phyloP scores from a whole-genome alignment of 768 basidiomycete genomes.

The Lyophyllum atratum region DNA sequence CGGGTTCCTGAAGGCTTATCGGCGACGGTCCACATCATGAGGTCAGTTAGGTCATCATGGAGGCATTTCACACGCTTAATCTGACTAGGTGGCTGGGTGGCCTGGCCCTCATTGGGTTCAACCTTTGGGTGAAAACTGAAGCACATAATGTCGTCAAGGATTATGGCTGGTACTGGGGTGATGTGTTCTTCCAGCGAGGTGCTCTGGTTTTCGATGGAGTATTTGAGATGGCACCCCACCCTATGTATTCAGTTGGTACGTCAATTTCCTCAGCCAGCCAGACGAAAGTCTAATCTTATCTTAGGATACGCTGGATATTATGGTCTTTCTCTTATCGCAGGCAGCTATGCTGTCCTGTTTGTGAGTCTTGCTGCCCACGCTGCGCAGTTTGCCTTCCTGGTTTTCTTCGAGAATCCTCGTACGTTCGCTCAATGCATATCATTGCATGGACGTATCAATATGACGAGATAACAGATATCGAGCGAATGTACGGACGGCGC shows the following conservation, averaged over 20 bases:
- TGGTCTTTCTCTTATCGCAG: slow-evolving; percentile 87
- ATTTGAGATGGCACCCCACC: slow-evolving; percentile 90
- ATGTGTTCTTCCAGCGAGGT: slow-evolving; percentile 91
- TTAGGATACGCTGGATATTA: slow-evolving; percentile 97
- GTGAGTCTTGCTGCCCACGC: slow-evolving; percentile 94
- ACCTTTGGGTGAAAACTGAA: slow-evolving; percentile 98
- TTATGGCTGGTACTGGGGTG: slow-evolving; percentile 98
- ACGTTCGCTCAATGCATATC: slow-evolving; percentile 30
- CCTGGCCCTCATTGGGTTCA: slow-evolving; percentile 84
- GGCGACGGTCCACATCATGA: slow-evolving; percentile 69
- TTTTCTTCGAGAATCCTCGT: slow-evolving; percentile 98
- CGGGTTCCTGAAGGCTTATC: slow-evolving; percentile 83
- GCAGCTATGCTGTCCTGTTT: slow-evolving; percentile 89
- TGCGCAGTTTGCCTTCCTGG: slow-evolving; percentile 93
- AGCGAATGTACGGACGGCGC: slow-evolving; percentile 89
- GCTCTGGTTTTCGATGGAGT: slow-evolving; percentile 96
- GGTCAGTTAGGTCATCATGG: slow-evolving; percentile 41
- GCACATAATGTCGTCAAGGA: slow-evolving; percentile 98
- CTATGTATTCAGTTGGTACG: slow-evolving; percentile 90
- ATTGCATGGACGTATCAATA: neutral
- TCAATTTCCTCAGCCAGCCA: slow-evolving; percentile 14
- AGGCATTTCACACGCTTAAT: slow-evolving; percentile 7
- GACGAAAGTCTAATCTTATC: slow-evolving; percentile 2
- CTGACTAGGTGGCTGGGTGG: slow-evolving; percentile 81
- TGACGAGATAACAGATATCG: slow-evolving; percentile 66